Conservation (phyloP, 1,139 yeast species). For the Kazachstania sp. region DNA sequence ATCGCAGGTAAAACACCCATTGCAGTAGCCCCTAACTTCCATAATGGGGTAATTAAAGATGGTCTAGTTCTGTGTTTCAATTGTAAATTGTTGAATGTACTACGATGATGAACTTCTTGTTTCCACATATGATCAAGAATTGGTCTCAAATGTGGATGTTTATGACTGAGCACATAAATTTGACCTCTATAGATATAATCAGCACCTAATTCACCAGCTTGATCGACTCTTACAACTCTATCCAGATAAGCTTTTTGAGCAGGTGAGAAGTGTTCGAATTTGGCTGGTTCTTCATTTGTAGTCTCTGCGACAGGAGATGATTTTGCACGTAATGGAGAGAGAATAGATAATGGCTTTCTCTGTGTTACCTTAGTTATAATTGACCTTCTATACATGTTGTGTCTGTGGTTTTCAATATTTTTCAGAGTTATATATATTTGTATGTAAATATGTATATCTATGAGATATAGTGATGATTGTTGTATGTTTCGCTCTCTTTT, state of each 20-base stretch:
- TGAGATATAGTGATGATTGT: no score
- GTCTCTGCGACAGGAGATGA: background rate
- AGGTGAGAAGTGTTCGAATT: conserved; percentile 33
- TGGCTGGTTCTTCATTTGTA: background rate
- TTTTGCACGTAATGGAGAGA: conserved; percentile 6
- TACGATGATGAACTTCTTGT: conserved; percentile 85
- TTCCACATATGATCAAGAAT: conserved; percentile 95
- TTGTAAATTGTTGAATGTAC: conserved; percentile 73
- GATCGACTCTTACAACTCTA: conserved; percentile 81
- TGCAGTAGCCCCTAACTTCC: conserved; percentile 86
- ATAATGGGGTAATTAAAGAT: conserved; percentile 77
- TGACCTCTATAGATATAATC: conserved; percentile 90
- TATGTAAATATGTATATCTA: no score
- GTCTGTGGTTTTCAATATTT: background rate
- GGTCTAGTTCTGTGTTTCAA: conserved; percentile 78
- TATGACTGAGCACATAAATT: conserved; percentile 61
- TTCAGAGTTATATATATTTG: no score
- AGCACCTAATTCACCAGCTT: conserved; percentile 99
- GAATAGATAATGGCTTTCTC: conserved; percentile 8
- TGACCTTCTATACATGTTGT: background rate
- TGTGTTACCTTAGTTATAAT: background rate
- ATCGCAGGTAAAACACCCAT: conserved; percentile 84
- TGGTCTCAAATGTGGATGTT: conserved; percentile 62
- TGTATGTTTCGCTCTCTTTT: no score
- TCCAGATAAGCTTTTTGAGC: conserved; percentile 69